phyloP scores from a whole-genome alignment of 441 rosid species.

The Pelargonium myrrhifolium region DNA sequence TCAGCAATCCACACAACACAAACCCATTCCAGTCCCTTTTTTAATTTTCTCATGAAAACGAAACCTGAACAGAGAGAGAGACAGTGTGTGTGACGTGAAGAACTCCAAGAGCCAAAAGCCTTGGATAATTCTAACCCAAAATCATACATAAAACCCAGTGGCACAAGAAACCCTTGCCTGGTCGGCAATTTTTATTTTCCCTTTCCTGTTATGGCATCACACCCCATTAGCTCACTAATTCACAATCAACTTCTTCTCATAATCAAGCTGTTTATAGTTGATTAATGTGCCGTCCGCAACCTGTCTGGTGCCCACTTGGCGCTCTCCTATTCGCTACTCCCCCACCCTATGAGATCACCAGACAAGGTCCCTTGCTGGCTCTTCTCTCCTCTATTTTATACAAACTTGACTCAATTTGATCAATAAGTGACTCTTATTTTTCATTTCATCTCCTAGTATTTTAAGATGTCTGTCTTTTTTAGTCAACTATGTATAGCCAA shows the following conservation, averaged over 20 bases:
- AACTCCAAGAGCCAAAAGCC: constrained; percentile 34
- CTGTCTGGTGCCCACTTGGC: constrained; percentile 28
- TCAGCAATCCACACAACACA: constrained; percentile 38
- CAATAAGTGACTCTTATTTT: constrained; percentile 10
- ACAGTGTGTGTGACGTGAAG: constrained; percentile 33
- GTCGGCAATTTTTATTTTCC: constrained; percentile 30
- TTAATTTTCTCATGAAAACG: constrained; percentile 14
- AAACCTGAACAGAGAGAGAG: constrained; percentile 8
- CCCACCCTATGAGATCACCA: constrained; percentile 18
- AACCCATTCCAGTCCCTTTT: constrained; percentile 14
- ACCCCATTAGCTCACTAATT: constrained; percentile 15
- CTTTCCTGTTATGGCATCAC: constrained; percentile 25
- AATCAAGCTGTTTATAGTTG: background rate
- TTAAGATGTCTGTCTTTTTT: background rate
- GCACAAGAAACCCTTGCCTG: constrained; percentile 45
- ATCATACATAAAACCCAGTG: constrained; percentile 16
- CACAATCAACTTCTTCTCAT: constrained; percentile 5
- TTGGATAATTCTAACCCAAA: constrained; percentile 18
- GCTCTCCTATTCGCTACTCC: constrained; percentile 18
- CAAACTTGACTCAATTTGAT: constrained; percentile 12
- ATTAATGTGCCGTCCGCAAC: constrained; percentile 26
- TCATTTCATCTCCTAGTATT: background rate
- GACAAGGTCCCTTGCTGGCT: constrained; percentile 26
- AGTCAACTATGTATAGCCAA: constrained; percentile 25
- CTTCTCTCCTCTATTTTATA: constrained; percentile 16